A percentile compares a stretch with the other conserved stretches of the same genome.
These are phyloP conservation scores for Millerozyma acaciae DNA, from an alignment of 805 yeast species.

Conservation along the genomic window DNA sequence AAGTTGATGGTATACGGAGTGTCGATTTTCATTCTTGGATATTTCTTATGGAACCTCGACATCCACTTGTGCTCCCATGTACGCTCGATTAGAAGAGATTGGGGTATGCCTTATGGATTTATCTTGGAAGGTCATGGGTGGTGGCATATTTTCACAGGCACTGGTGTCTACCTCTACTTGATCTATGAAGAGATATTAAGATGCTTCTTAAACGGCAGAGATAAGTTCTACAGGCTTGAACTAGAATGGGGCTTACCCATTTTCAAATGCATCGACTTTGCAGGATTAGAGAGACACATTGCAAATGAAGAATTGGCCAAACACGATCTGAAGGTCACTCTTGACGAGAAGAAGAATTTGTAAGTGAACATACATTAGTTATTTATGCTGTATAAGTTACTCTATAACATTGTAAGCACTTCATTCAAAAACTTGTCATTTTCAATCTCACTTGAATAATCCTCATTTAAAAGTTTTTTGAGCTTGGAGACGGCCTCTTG, in stretches of 20 bases:
- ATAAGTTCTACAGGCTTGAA: constrained; percentile 50
- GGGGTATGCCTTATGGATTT: constrained; percentile 84
- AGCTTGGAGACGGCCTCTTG: constrained; percentile 40
- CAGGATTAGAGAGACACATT: constrained; percentile 20
- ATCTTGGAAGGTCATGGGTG: constrained; percentile 91
- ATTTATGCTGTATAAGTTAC: neutral
- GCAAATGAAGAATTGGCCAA: constrained; percentile 15
- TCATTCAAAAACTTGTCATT: constrained; percentile 45
- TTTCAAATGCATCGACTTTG: constrained; percentile 25
- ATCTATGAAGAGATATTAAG: constrained; percentile 75
- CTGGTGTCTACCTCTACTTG: constrained; percentile 83
- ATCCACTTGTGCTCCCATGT: constrained; percentile 69
- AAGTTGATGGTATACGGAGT: constrained; percentile 58
- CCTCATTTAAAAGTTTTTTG: constrained; percentile 27
- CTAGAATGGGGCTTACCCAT: constrained; percentile 63
- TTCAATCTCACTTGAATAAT: constrained; percentile 19
- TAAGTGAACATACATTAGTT: constrained; percentile 3
- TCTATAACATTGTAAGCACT: constrained; percentile 33
- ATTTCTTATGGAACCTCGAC: constrained; percentile 84
- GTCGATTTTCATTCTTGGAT: constrained; percentile 65
- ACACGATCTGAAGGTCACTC: constrained; percentile 8
- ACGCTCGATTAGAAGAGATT: constrained; percentile 52
- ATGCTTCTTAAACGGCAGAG: constrained; percentile 57
- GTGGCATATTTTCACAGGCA: constrained; percentile 92
- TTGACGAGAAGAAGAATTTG: constrained; percentile 10